Conservation (phyloP, 1,284 basidiomycete species). For the Pisolithus thermaeus region DNA sequence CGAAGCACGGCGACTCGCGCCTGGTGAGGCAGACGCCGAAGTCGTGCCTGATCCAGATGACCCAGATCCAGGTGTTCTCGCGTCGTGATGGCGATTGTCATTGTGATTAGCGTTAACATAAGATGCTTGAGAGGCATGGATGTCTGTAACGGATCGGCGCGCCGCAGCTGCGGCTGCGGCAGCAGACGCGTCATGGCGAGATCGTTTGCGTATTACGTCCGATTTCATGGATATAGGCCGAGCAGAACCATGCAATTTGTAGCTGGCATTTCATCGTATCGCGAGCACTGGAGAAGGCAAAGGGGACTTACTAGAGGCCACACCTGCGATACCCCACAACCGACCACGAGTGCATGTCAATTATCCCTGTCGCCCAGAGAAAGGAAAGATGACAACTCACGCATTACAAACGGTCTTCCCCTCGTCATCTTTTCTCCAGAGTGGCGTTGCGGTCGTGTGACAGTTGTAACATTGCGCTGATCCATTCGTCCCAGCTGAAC, state of each 20-base stretch:
- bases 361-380: background rate
- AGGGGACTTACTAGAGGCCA: slow-evolving; percentile 46
- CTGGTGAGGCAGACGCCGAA: slow-evolving; percentile 57
- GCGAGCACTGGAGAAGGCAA: slow-evolving; percentile 6
- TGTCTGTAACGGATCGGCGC: slow-evolving; percentile 49
- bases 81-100: too few species aligned
- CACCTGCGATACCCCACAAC: slow-evolving; percentile 25
- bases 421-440: slow-evolving; percentile 88
- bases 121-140: slow-evolving; percentile 36
- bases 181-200: slow-evolving; percentile 69
- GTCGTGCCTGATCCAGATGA: too few species aligned
- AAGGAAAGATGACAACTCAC: slow-evolving; percentile 39
- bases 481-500: slow-evolving; percentile 19
- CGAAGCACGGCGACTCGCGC: slow-evolving; percentile 65
- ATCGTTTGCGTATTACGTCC: slow-evolving; percentile 77
- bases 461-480: slow-evolving; percentile 83
- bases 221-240: slow-evolving; percentile 84
- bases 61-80: too few species aligned
- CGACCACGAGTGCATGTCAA: too few species aligned
- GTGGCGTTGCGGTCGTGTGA: slow-evolving; percentile 84
- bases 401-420: slow-evolving; percentile 91
- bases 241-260: slow-evolving; percentile 75
- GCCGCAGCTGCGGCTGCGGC: slow-evolving; percentile 61
- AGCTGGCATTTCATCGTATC: slow-evolving; percentile 33
- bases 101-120: too few species aligned